Evolutionary conservation across 768 basidiomycete genomes (phyloP).

Genomic region (Austroboletus eburneus): DNA sequence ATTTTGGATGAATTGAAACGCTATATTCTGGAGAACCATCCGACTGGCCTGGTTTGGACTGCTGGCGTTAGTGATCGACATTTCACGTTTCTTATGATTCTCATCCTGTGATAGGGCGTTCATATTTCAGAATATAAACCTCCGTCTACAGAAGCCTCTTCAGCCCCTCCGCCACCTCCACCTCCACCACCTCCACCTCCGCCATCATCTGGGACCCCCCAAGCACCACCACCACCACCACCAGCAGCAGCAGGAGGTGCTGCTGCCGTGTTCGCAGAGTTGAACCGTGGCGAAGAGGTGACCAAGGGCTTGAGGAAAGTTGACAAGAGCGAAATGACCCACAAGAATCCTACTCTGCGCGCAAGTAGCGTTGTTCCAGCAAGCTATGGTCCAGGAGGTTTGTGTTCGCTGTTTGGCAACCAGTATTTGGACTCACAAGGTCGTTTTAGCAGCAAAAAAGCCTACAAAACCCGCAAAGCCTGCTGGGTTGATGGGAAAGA

Average conservation of each 20-base stretch:
- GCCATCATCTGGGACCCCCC: conserved; percentile 34
- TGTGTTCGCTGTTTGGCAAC: conserved; percentile 19
- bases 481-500: conserved; percentile 77
- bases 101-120: conserved; percentile 44
- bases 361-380: conserved; percentile 48
- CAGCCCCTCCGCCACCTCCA: conserved; percentile 38
- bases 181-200: conserved; percentile 58
- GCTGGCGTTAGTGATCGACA: conserved; percentile 47
- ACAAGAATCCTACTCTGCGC: conserved; percentile 92
- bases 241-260: conserved; percentile 50
- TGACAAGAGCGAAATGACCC: conserved; percentile 95
- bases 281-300: conserved; percentile 87
- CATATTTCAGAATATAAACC: conserved; percentile 51
- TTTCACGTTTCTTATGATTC: not conserved
- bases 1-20: conserved; percentile 75
- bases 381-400: conserved; percentile 32
- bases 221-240: conserved; percentile 34
- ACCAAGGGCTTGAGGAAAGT: conserved; percentile 92
- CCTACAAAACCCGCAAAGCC: conserved; percentile 85
- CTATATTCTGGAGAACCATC: conserved; percentile 82
- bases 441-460: conserved; percentile 44
- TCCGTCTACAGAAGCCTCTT: conserved; percentile 26
- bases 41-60: conserved; percentile 89
- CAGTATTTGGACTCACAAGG: not conserved
- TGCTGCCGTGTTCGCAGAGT: conserved; percentile 82